phyloP scores from a whole-genome alignment of 169 alveolate species.

The Plasmodium coatneyi region DNA sequence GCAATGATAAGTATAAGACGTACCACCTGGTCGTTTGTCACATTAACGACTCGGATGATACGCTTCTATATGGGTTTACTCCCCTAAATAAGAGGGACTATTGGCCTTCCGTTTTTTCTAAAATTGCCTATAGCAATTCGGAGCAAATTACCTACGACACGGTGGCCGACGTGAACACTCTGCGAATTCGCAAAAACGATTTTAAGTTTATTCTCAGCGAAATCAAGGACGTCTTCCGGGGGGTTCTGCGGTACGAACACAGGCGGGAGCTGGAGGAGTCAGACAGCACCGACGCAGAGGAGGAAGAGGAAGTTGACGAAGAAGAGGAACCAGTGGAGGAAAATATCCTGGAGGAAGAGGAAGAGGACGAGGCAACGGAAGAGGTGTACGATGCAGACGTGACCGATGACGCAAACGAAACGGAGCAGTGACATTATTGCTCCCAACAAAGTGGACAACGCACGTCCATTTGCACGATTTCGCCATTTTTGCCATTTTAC shows the following conservation, averaged over 20 bases:
- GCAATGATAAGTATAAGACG: constrained; percentile 59
- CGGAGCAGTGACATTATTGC: neutral
- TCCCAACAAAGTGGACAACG: too few species aligned
- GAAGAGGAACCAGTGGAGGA: neutral
- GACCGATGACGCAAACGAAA: neutral
- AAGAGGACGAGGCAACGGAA: neutral
- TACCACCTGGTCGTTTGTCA: constrained; percentile 56
- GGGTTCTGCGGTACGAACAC: neutral
- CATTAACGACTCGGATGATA: constrained; percentile 45
- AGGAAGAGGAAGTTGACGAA: neutral
- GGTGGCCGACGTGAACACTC: constrained; percentile 39
- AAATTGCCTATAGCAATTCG: constrained; percentile 23
- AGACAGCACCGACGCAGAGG: neutral
- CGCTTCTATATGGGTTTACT: constrained; percentile 47
- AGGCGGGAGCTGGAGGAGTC: neutral
- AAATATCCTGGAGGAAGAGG: neutral
- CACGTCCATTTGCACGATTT: neutral
- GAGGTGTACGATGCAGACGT: neutral
- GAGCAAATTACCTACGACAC: constrained; percentile 50
- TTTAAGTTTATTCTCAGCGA: constrained; percentile 36
- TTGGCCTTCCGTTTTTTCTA: constrained; percentile 41
- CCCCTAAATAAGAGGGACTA: constrained; percentile 50
- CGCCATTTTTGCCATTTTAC: too few species aligned
- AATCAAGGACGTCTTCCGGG: constrained; percentile 40
- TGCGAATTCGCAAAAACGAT: constrained; percentile 21